Base-by-base conservation (phyloP, 331 rosid genomes). In the Spiraea crenata region DNA sequence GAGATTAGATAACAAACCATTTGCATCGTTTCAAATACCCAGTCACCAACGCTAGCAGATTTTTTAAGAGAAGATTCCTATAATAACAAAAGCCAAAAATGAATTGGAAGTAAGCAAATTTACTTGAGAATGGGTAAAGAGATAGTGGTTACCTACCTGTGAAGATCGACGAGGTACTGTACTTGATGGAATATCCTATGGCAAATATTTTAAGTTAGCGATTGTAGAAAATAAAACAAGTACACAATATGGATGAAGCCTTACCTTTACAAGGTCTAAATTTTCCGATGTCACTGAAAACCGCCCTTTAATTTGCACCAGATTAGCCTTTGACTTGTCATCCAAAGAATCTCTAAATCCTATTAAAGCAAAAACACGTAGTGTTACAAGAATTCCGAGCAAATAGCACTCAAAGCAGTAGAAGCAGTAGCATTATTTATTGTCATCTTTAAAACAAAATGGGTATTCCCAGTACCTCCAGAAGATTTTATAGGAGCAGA, bases 201-300 rank as follows among this genome's bases (percentile, higher is more conserved):
- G 83, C 63, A 79, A 73, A 65, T n/a, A 74, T 42, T 77, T 82
- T 7, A 73, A 59, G 90, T 95, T 79, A 89, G 89, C 73, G 73
- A 69, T 61, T 41, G 74, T 63, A 31, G 61, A 49, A 35, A 49
- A 71, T 20, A 39, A 58, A 69, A 61, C 41, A 63, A 73, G 44
- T 34, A 44, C 14, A 76, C 17, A 44, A 57, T 31, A 56, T 41
- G 66, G 46, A 69, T 61, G 65, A 57, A 68, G 4, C 57, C 74
- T 82, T 76, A 95, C 99, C 96, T 88, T 95, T 66, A 87, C 99
- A 67, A 95, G 90, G 86, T 95, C 99, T 77, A 95, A 83, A 77
- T 92, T 95, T 82, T 91, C 99, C 47, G 96, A 89, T 1, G 99
- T 95, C 65, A 95, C 99, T 63, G 99, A 95, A 86, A 95, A 95